Evolutionary conservation across 352 stramenopile genomes (phyloP), one percentile per base, ranked within the genome.

Genomic region (Aphanomyces euteiches): DNA sequence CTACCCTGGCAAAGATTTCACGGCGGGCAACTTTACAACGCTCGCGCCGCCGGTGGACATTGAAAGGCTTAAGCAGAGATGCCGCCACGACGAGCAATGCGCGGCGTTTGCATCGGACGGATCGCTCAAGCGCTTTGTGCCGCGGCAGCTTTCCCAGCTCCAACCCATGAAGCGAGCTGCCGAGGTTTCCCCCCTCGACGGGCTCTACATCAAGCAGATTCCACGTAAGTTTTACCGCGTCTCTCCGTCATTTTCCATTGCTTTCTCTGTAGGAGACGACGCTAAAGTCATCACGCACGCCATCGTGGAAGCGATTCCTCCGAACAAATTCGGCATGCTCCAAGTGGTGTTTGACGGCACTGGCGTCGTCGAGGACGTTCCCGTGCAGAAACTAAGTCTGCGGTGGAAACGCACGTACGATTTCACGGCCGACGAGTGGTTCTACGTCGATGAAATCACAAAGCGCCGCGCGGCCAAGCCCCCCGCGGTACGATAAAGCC

Each of bases 51-150:
- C 65, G 56, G 7, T 28, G 38, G 34, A 43, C 34, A 53, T 76
- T 7, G 72, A 78, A 19, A 69, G 81, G 60, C 76, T 93, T 41
- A 87, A 87, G 78, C 77, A 89, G 15, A 67, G 82, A 13, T 84
- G 81, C 39, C 80, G 83, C 5, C 70, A 83, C 34, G 85, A 93
- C n/a, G 85, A 93, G 67, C 74, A 75, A 8, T 92, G 83, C 45
- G 85, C 83, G 0, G 85, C 74, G 1, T 92, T 93, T 72, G 79
- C 84, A 4, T 90, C 85, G 0, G 82, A 93, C 66, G 81, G 85
- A 6, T 66, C 83, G 7, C 75, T 93, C 47, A 93, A 93, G 74
- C 79, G 84, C 4, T 92, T 93, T 50, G 75, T 93, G 19, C 84
- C 83, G 3, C 77, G 85, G 3, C 82, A 90, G 66, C 76, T 93